Evolutionary conservation across 192 early-diverging fungal species (phyloP).

Genomic region (Ambispora gerdemannii): DNA sequence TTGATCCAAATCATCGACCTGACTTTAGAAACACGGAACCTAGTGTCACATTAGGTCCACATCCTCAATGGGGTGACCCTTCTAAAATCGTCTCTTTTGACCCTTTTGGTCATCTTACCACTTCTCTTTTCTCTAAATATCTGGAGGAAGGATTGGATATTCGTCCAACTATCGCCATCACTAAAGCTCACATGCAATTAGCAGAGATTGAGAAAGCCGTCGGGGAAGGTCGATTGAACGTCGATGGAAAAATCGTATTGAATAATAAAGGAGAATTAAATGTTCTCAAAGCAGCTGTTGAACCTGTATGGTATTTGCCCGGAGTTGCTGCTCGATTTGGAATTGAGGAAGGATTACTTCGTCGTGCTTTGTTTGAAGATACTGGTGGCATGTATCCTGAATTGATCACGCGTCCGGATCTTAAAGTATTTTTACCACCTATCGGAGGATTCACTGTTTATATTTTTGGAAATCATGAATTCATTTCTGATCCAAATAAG

Average conservation of each 20-base stretch:
- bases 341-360: constrained; percentile 78
- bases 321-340: constrained; percentile 87
- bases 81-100: constrained; percentile 92
- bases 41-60: constrained; percentile 74
- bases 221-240: constrained; percentile 53
- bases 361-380: constrained; percentile 85
- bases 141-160: constrained; percentile 74
- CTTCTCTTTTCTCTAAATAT: constrained; percentile 57
- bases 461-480: constrained; percentile 85
- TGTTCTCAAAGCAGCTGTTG: constrained; percentile 89
- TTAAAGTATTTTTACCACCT: constrained; percentile 91
- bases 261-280: constrained; percentile 76
- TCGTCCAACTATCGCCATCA: constrained; percentile 89
- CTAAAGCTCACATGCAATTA: constrained; percentile 93
- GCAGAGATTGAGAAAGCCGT: constrained; percentile 83
- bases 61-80: constrained; percentile 76
- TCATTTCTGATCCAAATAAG: constrained; percentile 78
- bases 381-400: constrained; percentile 96
- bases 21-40: constrained; percentile 87
- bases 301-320: constrained; percentile 94
- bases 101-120: constrained; percentile 84
- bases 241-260: constrained; percentile 83
- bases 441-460: constrained; percentile 92
- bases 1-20: constrained; percentile 77
- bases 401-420: constrained; percentile 86